Evolutionary conservation across 345 rosid genomes (phyloP).

Genomic region (Hibiscus syriacus): DNA sequence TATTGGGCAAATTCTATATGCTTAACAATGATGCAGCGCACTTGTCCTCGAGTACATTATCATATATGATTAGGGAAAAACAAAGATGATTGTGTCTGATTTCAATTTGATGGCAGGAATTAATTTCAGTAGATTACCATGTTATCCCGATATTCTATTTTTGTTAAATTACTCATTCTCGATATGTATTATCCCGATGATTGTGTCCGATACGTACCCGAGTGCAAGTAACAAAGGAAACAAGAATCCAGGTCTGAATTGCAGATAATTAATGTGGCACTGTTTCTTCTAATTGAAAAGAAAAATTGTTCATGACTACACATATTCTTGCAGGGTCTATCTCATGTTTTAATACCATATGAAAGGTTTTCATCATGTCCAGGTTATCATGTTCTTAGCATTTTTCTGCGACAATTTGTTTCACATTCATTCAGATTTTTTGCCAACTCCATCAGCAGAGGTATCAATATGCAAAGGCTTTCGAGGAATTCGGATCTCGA

Average conservation of each 20-base stretch:
- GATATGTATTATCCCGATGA: too few relatives aligned
- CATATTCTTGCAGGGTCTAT: not conserved
- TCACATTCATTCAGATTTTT: conserved; percentile 1
- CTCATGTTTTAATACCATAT: not conserved
- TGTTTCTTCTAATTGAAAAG: not conserved
- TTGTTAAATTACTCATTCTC: not conserved
- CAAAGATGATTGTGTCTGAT: not conserved
- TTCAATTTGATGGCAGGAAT: not conserved
- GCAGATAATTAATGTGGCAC: not conserved
- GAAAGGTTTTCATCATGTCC: not conserved
- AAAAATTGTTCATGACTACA: not conserved
- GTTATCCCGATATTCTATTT: not conserved
- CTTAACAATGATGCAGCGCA: not conserved
- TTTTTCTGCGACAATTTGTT: not conserved
- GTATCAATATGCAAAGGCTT: not conserved
- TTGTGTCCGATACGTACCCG: not conserved
- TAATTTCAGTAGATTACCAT: too few relatives aligned
- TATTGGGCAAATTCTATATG: not conserved
- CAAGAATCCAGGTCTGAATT: not conserved
- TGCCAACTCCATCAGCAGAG: not conserved
- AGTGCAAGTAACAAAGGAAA: not conserved
- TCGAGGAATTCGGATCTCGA: conserved; percentile 67
- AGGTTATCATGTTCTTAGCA: not conserved
- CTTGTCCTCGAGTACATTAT: not conserved
- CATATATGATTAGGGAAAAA: not conserved